A percentile compares a stretch with the other conserved stretches of the same genome.
Conservation (phyloP, 192 early-diverging fungal genomes). For the Coemansia sp. region DNA sequence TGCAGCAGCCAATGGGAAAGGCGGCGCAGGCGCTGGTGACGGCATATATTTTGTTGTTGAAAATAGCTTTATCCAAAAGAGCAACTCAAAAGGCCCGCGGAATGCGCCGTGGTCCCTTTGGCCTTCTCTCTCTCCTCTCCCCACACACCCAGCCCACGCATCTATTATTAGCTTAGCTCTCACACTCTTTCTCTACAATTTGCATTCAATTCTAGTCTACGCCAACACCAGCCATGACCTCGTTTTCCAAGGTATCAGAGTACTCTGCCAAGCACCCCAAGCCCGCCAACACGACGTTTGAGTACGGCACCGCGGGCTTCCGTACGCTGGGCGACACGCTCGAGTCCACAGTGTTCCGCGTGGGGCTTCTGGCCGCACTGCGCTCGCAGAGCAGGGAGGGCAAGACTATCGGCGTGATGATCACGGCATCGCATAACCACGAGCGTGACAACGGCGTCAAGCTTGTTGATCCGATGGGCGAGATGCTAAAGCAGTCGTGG, state of each 20-base stretch:
- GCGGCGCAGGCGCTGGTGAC: not conserved
- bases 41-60: not conserved
- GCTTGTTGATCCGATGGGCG: slow-evolving; percentile 94
- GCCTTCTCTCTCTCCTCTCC: slow-evolving; percentile 10
- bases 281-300: slow-evolving; percentile 58
- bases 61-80: not conserved
- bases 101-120: not conserved
- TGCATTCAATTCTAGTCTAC: not conserved
- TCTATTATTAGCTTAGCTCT: not conserved
- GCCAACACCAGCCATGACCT: slow-evolving; percentile 7
- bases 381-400: slow-evolving; percentile 86
- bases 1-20: not conserved
- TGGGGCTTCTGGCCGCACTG: slow-evolving; percentile 87
- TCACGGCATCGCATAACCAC: slow-evolving; percentile 98
- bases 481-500: slow-evolving; percentile 98
- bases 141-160: slow-evolving; percentile 1
- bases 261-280: slow-evolving; percentile 73
- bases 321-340: slow-evolving; percentile 87
- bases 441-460: slow-evolving; percentile 98
- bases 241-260: slow-evolving; percentile 34
- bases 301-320: slow-evolving; percentile 98
- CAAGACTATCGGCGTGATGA: slow-evolving; percentile 91
- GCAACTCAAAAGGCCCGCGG: slow-evolving; percentile 1
- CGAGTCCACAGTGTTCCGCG: slow-evolving; percentile 90
- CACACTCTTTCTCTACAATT: not conserved